These are phyloP conservation scores for Ceratobasidium papillatum DNA, from an alignment of 1,284 basidiomycete genomes.

Conservation along the genomic window DNA sequence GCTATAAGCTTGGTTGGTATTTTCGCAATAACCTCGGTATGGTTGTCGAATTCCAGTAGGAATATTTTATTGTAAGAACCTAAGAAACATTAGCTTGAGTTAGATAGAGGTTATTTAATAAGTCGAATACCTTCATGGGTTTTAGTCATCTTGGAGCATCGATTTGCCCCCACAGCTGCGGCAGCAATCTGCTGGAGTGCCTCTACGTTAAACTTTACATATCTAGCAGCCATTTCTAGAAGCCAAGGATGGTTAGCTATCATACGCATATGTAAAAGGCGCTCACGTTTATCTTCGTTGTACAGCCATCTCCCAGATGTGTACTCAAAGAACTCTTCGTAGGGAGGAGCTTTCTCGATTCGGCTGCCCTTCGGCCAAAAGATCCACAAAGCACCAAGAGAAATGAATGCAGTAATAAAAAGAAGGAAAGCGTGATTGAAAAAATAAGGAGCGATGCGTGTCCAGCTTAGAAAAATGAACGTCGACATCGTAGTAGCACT, in stretches of 20 bases:
- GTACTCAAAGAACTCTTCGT: conserved; percentile 41
- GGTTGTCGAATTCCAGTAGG: conserved; percentile 51
- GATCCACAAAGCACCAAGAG: background rate
- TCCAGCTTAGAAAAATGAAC: background rate
- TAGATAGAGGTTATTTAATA: background rate
- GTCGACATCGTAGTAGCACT: background rate
- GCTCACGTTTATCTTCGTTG: conserved; percentile 45
- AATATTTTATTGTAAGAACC: conserved; percentile 52
- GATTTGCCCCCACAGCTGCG: conserved; percentile 40
- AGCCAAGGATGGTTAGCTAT: background rate
- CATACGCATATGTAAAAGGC: background rate
- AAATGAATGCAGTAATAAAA: conserved; percentile 9
- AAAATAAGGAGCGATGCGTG: background rate
- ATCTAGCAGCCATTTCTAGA: conserved; percentile 42
- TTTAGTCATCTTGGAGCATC: conserved; percentile 44
- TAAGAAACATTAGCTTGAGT: background rate
- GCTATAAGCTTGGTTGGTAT: conserved; percentile 50
- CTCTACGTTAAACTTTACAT: conserved; percentile 46
- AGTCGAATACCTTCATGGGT: conserved; percentile 44
- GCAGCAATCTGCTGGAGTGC: conserved; percentile 44
- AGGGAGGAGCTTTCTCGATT: background rate
- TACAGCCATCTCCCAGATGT: conserved; percentile 47
- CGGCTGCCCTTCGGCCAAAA: background rate
- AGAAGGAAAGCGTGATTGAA: background rate
- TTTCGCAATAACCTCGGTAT: conserved; percentile 50